Evolutionary conservation across 805 yeast genomes (phyloP).

Genomic region (Candida quercuum): DNA sequence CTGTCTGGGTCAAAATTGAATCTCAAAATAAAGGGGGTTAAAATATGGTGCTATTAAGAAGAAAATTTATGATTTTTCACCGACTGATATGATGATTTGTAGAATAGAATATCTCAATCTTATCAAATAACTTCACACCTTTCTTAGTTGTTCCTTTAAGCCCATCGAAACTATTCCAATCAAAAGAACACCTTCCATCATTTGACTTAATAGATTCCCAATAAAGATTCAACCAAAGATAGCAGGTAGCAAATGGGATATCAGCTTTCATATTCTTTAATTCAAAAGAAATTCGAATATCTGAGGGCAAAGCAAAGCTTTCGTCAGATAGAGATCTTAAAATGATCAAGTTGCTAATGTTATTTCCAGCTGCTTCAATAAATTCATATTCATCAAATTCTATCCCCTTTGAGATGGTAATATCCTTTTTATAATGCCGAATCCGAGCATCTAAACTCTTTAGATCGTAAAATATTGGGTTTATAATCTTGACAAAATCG

Average conservation of each 20-base stretch:
- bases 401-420: too few relatives aligned
- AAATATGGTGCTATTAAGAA: too few relatives aligned
- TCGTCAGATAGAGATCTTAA: not conserved
- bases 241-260: conserved; percentile 18
- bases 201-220: conserved; percentile 31
- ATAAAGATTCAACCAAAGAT: conserved; percentile 38
- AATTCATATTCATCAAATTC: not conserved
- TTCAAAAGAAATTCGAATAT: conserved; percentile 19
- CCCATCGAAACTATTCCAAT: conserved; percentile 63
- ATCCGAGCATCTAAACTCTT: not conserved
- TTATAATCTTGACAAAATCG: conserved; percentile 5
- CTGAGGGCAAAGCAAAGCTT: too few relatives aligned
- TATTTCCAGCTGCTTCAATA: not conserved
- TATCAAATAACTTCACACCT: conserved; percentile 51
- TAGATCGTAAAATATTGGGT: conserved; percentile 1
- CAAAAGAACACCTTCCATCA: conserved; percentile 4
- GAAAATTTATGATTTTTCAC: too few relatives aligned
- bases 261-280: conserved; percentile 1
- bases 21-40: conserved; percentile 49
- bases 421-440: not conserved
- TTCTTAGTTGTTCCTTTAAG: conserved; percentile 51
- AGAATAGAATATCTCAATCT: conserved; percentile 28
- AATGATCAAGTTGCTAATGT: not conserved
- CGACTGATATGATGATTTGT: too few relatives aligned
- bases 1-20: conserved; percentile 41